phyloP scores from a whole-genome alignment of 805 yeast species.

The Schizosaccharomyces cryophilus region DNA sequence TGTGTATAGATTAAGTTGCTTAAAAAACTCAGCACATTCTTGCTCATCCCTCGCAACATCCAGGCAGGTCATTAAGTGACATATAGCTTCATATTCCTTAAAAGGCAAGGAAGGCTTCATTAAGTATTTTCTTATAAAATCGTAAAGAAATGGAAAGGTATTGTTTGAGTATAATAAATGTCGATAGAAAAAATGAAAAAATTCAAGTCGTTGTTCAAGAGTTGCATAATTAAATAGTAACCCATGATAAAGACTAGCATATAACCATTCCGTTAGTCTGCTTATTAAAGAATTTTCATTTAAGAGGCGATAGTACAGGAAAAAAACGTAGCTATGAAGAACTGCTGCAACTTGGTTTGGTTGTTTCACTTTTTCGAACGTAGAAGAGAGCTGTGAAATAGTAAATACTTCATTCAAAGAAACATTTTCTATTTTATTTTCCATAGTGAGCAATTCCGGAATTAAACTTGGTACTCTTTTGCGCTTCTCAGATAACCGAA shows the following conservation, averaged over 20 bases:
- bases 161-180: not conserved
- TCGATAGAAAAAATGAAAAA: not conserved
- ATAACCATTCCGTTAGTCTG: not conserved
- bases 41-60: too few species aligned
- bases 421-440: not conserved
- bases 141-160: too few species aligned
- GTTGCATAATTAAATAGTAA: not conserved
- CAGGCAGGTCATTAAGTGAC: too few species aligned
- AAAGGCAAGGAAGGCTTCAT: too few species aligned
- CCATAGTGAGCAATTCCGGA: not conserved
- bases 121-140: too few species aligned
- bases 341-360: not conserved
- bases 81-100: too few species aligned
- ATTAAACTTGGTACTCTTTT: not conserved
- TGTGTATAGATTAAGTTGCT: too few species aligned
- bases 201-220: not conserved
- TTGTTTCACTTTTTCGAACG: not conserved
- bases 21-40: too few species aligned
- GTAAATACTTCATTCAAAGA: not conserved
- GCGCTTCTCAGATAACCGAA: not conserved
- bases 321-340: not conserved
- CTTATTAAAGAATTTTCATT: not conserved
- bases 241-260: not conserved
- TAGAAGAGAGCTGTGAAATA: not conserved
- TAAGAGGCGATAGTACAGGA: not conserved